Evolutionary conservation across 106 monocot genomes (phyloP), one percentile per base, ranked within the genome.

Genomic region (Allium sativum): DNA sequence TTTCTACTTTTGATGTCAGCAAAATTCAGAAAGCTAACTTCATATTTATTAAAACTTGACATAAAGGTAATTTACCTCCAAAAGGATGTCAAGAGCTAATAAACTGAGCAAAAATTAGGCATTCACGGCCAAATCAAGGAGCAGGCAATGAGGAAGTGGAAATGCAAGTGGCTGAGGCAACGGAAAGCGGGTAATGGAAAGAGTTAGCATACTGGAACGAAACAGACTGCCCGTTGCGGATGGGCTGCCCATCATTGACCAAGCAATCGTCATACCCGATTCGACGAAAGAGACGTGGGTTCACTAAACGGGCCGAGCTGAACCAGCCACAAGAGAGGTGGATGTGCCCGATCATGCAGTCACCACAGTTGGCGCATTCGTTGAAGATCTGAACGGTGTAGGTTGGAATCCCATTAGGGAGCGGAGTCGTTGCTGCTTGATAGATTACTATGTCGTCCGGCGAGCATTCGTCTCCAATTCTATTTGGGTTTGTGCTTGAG

Each of bases 361-460:
- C 15, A 44, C 17, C n/a, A 11, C 55, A 44, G n/a, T 8, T 31
- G 45, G 58, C 6, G 75, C 80, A 71, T 55, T 50, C 59, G 68
- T 76, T 80, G 16, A 80, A 44, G 61, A 80, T 72, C 44, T 80
- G 51, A 18, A 76, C 80, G 6, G 80, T 75, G 75, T 80, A 75
- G 14, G 80, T 80, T 8, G 80, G 80, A 18, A 80, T 76, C 3
- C 80, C 80, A 53, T 68, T 68, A 47, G 75, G 80, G n/a, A 80
- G 42, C 14, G 80, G 75, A 8, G 63, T 20, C 7, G 80, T 80
- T 42, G 70, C 62, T 21, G 51, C 54, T 53, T 75, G 75, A 68
- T 58, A 58, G 7, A 80, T 47, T 21, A 68, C 61, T 15, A 80
- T 55, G 72, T 76, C 72, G 47, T 76, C 80, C 0, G 48, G 48